Base-by-base conservation (phyloP, 805 yeast species). In the Nakazawaea laoshanensis region DNA sequence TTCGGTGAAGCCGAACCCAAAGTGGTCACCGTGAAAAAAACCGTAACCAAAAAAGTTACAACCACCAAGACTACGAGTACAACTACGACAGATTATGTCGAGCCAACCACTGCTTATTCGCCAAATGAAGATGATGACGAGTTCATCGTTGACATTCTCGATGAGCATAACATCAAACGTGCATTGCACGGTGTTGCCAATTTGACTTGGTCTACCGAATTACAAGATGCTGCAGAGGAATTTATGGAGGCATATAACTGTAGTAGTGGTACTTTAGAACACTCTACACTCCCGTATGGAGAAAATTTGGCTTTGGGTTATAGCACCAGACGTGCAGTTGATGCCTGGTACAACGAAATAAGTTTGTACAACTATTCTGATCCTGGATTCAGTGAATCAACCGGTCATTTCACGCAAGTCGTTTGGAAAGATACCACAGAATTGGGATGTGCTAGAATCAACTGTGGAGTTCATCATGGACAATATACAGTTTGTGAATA, bases 341-440 rank as follows among this genome's bases (percentile, higher is more conserved):
- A 76, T 38, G 75, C 80, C 23, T 82, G 89, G 89, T 80, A 81
- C 55, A 54, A 61, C 37, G 89, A 82, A 59, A 78, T 77, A 41
- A 36, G 47, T 8, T 39, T 50, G 32, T 82, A 78, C 55, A 58
- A 70, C 53, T 80, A 55, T 57, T 49, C 56, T 29, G 55, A 67
- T 28, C 72, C 76, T 15, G 76, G 71, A 35, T 61, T 55, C 42
- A 63, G 63, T 35, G 61, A 55, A 33, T 62, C 62, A n/a, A 68
- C 74, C 12, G 84, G 84, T 35, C 92, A 82, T 50, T 82, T 82
- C 60, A 79, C 89, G 9, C 89, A 82, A 56, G 49, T 80, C 20
- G 70, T 82, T 18, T 82, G 92, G 92, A 70, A 69, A 40, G 47
- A 63, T 6, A 59, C 81, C 26, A 57, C 71, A 7, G 55, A 69